These are phyloP conservation scores for Hyaloperonospora brassicae DNA, from an alignment of 352 stramenopile genomes.

Conservation along the genomic window DNA sequence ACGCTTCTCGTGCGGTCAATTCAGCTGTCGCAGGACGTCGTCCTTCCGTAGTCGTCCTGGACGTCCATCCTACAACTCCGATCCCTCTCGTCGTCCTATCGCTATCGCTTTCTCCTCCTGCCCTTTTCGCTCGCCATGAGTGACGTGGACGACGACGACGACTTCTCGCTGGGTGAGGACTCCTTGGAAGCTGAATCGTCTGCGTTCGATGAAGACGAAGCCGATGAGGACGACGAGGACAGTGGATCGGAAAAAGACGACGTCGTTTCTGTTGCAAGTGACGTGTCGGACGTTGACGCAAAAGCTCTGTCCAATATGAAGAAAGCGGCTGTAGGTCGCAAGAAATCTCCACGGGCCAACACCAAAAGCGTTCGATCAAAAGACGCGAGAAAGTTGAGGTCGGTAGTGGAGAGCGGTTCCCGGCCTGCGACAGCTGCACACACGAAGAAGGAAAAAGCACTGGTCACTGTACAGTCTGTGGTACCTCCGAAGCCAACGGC, in stretches of 20 bases:
- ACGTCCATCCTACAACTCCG: neutral
- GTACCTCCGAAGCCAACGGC: slow-evolving; percentile 18
- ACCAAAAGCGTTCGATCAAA: slow-evolving; percentile 11
- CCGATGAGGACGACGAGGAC: slow-evolving; percentile 22
- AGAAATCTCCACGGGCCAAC: slow-evolving; percentile 2
- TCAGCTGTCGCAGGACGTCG: too few species aligned
- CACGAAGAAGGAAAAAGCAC: slow-evolving; percentile 1
- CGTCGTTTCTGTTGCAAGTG: slow-evolving; percentile 12
- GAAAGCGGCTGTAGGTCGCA: slow-evolving; percentile 18
- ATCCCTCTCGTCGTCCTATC: neutral
- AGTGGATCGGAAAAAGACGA: slow-evolving; percentile 23
- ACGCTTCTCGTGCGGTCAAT: too few species aligned
- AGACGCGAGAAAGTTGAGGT: neutral
- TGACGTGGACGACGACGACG: slow-evolving; percentile 39
- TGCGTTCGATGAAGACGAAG: slow-evolving; percentile 23
- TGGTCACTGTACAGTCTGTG: slow-evolving; percentile 13
- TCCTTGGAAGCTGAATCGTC: slow-evolving; percentile 37
- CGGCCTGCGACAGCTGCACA: slow-evolving; percentile 7
- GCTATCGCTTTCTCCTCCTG: neutral
- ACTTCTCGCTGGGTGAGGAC: slow-evolving; percentile 56
- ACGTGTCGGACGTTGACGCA: slow-evolving; percentile 39
- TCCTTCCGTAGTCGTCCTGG: too few species aligned
- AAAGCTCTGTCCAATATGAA: slow-evolving; percentile 18
- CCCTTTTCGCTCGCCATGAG: slow-evolving; percentile 10
- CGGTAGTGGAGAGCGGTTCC: slow-evolving; percentile 7